Percentiles rank a stretch among this genome's conserved stretches.
Conservation (phyloP, 139 green algal species). For the Ettlia oleoabundans region DNA sequence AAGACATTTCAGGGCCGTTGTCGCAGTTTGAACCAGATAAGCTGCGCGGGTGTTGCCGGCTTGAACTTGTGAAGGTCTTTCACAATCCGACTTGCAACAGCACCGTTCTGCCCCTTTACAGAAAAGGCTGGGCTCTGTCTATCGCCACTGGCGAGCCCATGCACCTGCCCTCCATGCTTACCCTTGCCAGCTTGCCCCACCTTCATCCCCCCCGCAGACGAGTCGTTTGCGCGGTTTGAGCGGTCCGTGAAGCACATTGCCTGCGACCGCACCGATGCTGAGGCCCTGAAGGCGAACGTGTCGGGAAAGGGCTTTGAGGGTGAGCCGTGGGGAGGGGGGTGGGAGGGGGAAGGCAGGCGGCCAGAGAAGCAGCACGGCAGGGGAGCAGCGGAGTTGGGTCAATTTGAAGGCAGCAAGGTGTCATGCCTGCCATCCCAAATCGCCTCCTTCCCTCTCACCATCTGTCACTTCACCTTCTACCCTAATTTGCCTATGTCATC, state of each 20-base stretch:
- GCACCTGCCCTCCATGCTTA: neutral
- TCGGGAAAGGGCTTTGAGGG: slow-evolving; percentile 80
- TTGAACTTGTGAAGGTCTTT: no score
- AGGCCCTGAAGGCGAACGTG: slow-evolving; percentile 74
- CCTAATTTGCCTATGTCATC: neutral
- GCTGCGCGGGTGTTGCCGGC: no score
- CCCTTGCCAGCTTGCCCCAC: neutral
- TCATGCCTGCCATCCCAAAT: neutral
- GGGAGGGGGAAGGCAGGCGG: neutral
- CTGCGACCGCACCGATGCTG: slow-evolving; percentile 83
- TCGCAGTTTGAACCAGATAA: no score
- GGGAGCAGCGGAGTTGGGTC: neutral
- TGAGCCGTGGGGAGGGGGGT: slow-evolving; percentile 32
- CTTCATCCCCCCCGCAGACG: slow-evolving; percentile 54
- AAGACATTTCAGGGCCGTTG: no score
- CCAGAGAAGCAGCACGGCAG: neutral
- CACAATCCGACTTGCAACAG: no score
- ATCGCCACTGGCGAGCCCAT: no score
- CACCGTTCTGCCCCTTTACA: no score
- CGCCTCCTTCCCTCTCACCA: neutral
- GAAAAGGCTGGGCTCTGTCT: no score
- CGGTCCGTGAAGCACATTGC: slow-evolving; percentile 89
- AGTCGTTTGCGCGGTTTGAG: slow-evolving; percentile 76
- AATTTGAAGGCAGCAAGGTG: no score
- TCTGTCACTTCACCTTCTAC: neutral